Conservation (phyloP, 1,139 yeast species). For the Arxiozyma bovina region DNA sequence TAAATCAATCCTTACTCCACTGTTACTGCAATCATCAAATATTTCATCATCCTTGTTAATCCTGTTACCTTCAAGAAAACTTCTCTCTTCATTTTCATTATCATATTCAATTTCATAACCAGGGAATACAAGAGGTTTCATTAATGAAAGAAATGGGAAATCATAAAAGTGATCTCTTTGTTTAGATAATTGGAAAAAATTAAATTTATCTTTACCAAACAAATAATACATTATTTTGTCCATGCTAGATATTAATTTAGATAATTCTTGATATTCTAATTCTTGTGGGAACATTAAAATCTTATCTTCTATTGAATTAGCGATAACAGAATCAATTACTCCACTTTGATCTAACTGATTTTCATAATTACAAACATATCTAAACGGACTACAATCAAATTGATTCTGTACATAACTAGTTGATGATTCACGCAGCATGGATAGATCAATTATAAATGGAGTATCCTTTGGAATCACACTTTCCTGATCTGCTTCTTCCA, state of each 20-base stretch:
- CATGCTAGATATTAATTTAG: constrained; percentile 6
- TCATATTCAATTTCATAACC: not conserved
- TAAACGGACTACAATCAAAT: constrained; percentile 21
- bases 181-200: constrained; percentile 20
- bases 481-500: not conserved
- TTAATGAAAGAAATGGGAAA: constrained; percentile 8
- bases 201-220: constrained; percentile 22
- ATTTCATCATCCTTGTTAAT: not conserved
- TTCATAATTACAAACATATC: constrained; percentile 18
- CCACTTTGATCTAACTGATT: constrained; percentile 18
- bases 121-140: constrained; percentile 7
- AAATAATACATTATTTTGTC: constrained; percentile 22
- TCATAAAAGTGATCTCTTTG: constrained; percentile 17
- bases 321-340: constrained; percentile 16
- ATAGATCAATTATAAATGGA: not conserved
- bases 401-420: not conserved
- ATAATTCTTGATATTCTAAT: constrained; percentile 20
- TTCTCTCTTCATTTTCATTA: constrained; percentile 6
- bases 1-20: not conserved
- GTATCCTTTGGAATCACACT: not conserved
- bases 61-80: not conserved
- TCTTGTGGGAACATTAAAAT: constrained; percentile 19
- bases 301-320: constrained; percentile 13
- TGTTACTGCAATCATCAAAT: not conserved
- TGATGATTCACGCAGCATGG: not conserved